phyloP scores from a whole-genome alignment of 2,329 filamentous ascomycete genomes.

The Zasmidium citrigriseum region DNA sequence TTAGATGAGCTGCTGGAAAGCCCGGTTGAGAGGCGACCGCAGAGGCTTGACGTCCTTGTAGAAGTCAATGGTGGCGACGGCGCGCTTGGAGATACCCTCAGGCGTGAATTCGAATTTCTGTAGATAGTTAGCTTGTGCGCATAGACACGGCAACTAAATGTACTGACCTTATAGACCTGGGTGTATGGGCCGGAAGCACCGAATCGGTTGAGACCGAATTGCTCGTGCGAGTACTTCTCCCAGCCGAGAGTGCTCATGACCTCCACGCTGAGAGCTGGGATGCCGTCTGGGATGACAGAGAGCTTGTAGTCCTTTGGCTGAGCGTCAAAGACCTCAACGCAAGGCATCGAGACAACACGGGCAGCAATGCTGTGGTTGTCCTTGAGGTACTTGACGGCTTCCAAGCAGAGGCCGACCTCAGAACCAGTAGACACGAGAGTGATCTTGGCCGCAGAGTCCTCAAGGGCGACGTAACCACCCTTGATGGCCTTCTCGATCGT shows the following conservation, averaged over 20 bases:
- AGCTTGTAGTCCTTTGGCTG: slow-evolving; percentile 95
- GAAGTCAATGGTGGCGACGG: slow-evolving; percentile 88
- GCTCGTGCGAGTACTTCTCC: slow-evolving; percentile 99
- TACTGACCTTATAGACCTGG: slow-evolving; percentile 83
- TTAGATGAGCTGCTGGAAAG: slow-evolving; percentile 96
- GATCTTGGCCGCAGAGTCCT: slow-evolving; percentile 79
- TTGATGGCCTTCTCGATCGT: slow-evolving; percentile 86
- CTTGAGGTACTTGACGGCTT: slow-evolving; percentile 86
- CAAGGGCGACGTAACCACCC: slow-evolving; percentile 90
- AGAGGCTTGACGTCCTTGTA: slow-evolving; percentile 90
- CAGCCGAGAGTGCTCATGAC: slow-evolving; percentile 97
- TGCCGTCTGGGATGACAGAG: slow-evolving; percentile 87
- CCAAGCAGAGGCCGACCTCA: slow-evolving; percentile 90
- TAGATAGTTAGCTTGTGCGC: slow-evolving; percentile 22
- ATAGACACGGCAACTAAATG: no score
- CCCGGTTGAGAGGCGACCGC: slow-evolving; percentile 93
- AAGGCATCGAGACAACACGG: slow-evolving; percentile 93
- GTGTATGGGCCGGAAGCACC: slow-evolving; percentile 96
- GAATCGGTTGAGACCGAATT: slow-evolving; percentile 99
- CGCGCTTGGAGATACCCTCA: slow-evolving; percentile 94
- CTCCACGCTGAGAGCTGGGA: slow-evolving; percentile 90
- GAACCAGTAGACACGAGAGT: slow-evolving; percentile 94
- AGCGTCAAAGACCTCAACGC: slow-evolving; percentile 93
- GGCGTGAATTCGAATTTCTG: slow-evolving; percentile 99
- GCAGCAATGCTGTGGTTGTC: slow-evolving; percentile 85